These are phyloP conservation scores for Apiospora marii DNA, from an alignment of 2,329 filamentous ascomycete species.

Conservation along the genomic window DNA sequence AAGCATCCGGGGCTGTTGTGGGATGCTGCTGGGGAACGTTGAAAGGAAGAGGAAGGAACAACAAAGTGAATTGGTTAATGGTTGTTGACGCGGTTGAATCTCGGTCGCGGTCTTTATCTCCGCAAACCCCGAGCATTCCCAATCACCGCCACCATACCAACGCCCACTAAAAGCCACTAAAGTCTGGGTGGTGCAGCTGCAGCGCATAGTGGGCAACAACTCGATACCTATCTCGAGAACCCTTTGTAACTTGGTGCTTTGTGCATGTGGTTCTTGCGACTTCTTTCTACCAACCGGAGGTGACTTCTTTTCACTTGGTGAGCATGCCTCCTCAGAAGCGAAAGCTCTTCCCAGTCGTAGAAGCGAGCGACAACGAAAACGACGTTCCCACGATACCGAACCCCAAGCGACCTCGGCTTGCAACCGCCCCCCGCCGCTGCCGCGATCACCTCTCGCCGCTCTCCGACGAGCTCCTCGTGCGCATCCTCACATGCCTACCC, in stretches of 20 bases:
- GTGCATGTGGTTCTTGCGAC: background rate
- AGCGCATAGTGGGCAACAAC: background rate
- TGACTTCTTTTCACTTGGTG: background rate
- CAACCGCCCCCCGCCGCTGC: slow-evolving; percentile 27
- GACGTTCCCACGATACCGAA: slow-evolving; percentile 29
- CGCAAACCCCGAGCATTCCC: slow-evolving; percentile 9
- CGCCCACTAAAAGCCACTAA: background rate
- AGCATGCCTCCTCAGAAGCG: slow-evolving; percentile 14
- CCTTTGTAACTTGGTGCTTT: too few relatives aligned
- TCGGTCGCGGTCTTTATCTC: slow-evolving; percentile 1
- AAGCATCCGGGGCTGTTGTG: background rate
- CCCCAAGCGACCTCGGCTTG: slow-evolving; percentile 52
- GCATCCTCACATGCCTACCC: slow-evolving; percentile 81
- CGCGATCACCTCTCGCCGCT: slow-evolving; percentile 74
- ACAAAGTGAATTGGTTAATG: background rate
- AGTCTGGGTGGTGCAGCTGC: background rate
- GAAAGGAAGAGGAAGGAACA: background rate
- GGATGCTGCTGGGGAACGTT: background rate
- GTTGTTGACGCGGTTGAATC: background rate
- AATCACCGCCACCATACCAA: background rate
- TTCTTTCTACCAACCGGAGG: background rate
- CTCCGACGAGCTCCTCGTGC: slow-evolving; percentile 87
- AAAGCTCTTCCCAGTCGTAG: background rate
- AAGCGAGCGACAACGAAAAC: slow-evolving; percentile 26
- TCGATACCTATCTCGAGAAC: background rate